These are phyloP conservation scores for Mycena metata DNA, from an alignment of 768 basidiomycete genomes.

Conservation along the genomic window DNA sequence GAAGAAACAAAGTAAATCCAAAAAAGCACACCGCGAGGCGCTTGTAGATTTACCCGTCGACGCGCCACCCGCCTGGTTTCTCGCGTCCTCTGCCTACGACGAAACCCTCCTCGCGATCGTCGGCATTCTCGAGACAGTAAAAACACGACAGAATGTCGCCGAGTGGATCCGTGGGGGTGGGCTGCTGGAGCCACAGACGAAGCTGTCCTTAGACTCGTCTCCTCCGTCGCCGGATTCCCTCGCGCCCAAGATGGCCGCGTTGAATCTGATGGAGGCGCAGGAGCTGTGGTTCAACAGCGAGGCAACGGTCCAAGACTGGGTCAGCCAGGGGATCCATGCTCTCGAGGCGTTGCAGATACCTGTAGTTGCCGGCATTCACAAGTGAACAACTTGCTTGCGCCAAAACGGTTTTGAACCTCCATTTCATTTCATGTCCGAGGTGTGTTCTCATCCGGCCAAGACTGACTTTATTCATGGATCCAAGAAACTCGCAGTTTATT, in stretches of 20 bases:
- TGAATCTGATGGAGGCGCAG: constrained; percentile 7
- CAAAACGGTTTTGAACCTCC: neutral
- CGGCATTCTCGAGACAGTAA: constrained; percentile 64
- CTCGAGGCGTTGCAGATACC: constrained; percentile 32
- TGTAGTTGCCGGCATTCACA: constrained; percentile 28
- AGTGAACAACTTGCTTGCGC: neutral
- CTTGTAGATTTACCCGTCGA: neutral
- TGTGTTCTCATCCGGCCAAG: neutral
- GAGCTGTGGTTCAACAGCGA: constrained; percentile 35
- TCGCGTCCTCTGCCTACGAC: constrained; percentile 46
- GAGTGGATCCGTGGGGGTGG: constrained; percentile 65
- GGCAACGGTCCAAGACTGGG: constrained; percentile 23
- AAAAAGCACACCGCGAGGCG: neutral
- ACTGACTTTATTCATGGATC: neutral
- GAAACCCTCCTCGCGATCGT: constrained; percentile 63
- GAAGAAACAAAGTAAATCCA: constrained; percentile 25
- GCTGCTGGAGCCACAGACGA: constrained; percentile 36
- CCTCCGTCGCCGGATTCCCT: constrained; percentile 20
- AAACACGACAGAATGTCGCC: constrained; percentile 61
- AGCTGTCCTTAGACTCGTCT: neutral
- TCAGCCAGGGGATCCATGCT: constrained; percentile 26
- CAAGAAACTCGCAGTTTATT: constrained; percentile 9
- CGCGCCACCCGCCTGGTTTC: constrained; percentile 6
- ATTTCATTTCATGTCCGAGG: neutral
- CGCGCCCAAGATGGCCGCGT: constrained; percentile 2